Conservation (phyloP, 805 yeast species). For the Candida anglica region DNA sequence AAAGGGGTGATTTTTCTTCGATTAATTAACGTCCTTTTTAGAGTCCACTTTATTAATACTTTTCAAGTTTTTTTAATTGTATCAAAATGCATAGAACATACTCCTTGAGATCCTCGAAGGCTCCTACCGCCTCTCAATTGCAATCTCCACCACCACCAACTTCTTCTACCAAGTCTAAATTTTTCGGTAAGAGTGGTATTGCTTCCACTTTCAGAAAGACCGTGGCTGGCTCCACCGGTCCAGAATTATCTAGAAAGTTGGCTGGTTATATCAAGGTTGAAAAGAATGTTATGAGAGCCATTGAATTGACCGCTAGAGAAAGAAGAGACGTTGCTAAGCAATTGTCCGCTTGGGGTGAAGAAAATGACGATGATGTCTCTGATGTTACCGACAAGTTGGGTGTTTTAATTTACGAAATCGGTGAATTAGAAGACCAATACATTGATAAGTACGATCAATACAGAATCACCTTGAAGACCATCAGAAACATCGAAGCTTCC, state of each 20-base stretch:
- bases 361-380: constrained; percentile 78
- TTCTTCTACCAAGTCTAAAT: constrained; percentile 81
- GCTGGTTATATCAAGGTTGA: constrained; percentile 76
- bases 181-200: constrained; percentile 80
- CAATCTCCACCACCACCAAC: constrained; percentile 95
- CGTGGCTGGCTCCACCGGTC: constrained; percentile 77
- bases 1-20: constrained; percentile 2
- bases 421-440: constrained; percentile 84
- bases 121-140: constrained; percentile 95
- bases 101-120: constrained; percentile 90
- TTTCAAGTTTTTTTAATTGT: background rate
- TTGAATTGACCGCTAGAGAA: constrained; percentile 74
- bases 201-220: constrained; percentile 61
- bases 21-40: background rate
- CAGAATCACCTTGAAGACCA: constrained; percentile 75
- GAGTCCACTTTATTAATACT: too few relatives aligned
- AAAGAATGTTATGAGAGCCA: constrained; percentile 74
- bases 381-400: constrained; percentile 87
- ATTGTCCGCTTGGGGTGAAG: constrained; percentile 83
- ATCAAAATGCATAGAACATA: constrained; percentile 91
- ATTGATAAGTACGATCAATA: constrained; percentile 84
- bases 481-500: constrained; percentile 81
- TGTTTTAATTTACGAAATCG: constrained; percentile 75
- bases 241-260: constrained; percentile 72
- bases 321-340: constrained; percentile 81